These are phyloP conservation scores for Ophiostoma ips DNA, from an alignment of 2,329 filamentous ascomycete species.

Conservation along the genomic window DNA sequence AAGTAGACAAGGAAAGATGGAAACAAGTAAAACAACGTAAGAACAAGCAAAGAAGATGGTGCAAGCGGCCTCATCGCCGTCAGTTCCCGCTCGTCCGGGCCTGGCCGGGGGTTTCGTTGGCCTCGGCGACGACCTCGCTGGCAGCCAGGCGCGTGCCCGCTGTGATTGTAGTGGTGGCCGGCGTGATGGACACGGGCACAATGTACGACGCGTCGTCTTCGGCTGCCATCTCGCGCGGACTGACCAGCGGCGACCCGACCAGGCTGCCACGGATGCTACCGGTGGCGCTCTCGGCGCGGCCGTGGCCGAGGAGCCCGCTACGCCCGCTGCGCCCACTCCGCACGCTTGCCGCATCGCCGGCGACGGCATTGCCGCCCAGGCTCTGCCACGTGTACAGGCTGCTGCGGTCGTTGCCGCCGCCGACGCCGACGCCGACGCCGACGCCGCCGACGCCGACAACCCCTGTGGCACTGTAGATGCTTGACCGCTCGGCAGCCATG, in stretches of 20 bases:
- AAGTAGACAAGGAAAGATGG: neutral
- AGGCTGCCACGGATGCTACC: constrained; percentile 52
- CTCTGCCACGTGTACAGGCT: constrained; percentile 52
- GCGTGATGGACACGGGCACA: neutral
- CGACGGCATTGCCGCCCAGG: constrained; percentile 30
- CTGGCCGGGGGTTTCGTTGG: too few species aligned
- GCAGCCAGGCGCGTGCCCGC: neutral
- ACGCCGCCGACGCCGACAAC: constrained; percentile 33
- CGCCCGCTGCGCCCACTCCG: constrained; percentile 73
- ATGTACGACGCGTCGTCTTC: neutral
- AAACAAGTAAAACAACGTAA: too few species aligned
- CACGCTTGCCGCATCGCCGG: constrained; percentile 52
- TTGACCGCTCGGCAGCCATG: constrained; percentile 48
- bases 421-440: constrained; percentile 33
- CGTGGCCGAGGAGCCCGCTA: constrained; percentile 64
- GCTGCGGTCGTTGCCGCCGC: constrained; percentile 32
- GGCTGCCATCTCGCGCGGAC: constrained; percentile 22
- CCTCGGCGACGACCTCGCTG: neutral
- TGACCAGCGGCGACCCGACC: constrained; percentile 47
- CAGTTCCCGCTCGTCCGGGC: too few species aligned
- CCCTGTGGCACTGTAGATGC: constrained; percentile 67
- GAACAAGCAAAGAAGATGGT: too few species aligned
- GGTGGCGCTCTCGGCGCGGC: constrained; percentile 66
- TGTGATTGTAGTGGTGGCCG: too few species aligned
- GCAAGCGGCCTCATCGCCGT: too few species aligned